These are phyloP conservation scores for Pleurotus eryngii DNA, from an alignment of 768 basidiomycete species.

Conservation along the genomic window DNA sequence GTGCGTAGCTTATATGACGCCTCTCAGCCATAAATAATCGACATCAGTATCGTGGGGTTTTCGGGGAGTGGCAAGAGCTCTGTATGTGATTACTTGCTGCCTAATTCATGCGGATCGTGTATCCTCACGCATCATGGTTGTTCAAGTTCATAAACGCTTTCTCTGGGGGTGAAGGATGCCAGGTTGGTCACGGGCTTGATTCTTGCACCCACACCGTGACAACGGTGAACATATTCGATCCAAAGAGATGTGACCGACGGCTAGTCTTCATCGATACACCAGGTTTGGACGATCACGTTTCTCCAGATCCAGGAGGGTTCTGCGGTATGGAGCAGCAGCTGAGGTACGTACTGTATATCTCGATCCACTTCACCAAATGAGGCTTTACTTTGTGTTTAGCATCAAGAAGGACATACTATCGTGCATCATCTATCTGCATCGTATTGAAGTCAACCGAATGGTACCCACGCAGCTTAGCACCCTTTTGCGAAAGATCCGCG, in stretches of 20 bases:
- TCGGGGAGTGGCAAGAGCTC: conserved; percentile 4
- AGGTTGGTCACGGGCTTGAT: background rate
- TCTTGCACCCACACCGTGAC: background rate
- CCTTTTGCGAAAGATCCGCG: conserved; percentile 17
- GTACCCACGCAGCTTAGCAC: conserved; percentile 38
- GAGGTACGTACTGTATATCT: no score
- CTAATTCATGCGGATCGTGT: background rate
- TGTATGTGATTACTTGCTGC: background rate
- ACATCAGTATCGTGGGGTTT: background rate
- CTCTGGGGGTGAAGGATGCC: background rate
- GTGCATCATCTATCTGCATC: conserved; percentile 28
- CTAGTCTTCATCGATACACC: conserved; percentile 10
- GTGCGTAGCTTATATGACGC: background rate
- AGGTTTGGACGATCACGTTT: conserved; percentile 6
- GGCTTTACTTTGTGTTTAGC: no score
- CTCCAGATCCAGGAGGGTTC: background rate
- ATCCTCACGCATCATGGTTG: background rate
- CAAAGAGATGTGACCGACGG: background rate
- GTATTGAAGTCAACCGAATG: conserved; percentile 33
- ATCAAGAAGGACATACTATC: conserved; percentile 9
- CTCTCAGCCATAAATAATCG: background rate
- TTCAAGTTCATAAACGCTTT: conserved; percentile 1
- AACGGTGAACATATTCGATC: background rate
- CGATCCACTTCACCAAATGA: no score
- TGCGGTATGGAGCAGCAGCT: background rate